Evolutionary conservation across 2,329 filamentous ascomycete genomes (phyloP).

Genomic region (Acephala macrosclerotiorum): DNA sequence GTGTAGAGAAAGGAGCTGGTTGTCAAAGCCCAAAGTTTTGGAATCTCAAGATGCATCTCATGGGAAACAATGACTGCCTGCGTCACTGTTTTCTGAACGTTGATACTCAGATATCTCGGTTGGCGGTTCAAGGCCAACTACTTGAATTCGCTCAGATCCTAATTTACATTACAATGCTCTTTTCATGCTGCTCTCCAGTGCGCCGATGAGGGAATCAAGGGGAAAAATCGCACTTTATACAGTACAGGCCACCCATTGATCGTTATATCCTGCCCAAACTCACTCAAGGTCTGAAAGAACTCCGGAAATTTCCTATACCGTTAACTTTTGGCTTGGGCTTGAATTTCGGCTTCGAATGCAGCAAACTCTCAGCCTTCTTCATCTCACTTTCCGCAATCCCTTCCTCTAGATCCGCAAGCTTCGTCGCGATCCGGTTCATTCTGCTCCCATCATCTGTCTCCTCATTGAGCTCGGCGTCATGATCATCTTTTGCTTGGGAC

Average conservation of each 20-base stretch:
- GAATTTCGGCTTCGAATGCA: conserved; percentile 35
- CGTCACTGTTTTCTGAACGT: too few relatives aligned
- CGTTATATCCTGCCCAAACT: conserved; percentile 3
- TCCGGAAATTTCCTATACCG: conserved; percentile 20
- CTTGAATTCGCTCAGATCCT: background rate
- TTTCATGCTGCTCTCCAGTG: background rate
- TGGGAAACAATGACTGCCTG: too few relatives aligned
- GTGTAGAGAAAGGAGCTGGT: too few relatives aligned
- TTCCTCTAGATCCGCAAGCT: conserved; percentile 39
- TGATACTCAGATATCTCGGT: too few relatives aligned
- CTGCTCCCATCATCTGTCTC: conserved; percentile 36
- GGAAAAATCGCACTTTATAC: background rate
- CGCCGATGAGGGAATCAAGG: conserved; percentile 3
- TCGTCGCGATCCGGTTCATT: conserved; percentile 32
- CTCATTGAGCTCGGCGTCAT: conserved; percentile 44
- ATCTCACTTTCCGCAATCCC: conserved; percentile 40
- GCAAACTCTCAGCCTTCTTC: conserved; percentile 36
- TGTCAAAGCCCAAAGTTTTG: too few relatives aligned
- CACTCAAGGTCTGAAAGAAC: conserved; percentile 18
- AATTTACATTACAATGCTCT: conserved; percentile 6
- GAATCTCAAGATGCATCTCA: too few relatives aligned
- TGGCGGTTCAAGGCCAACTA: background rate
- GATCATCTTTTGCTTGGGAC: conserved; percentile 47
- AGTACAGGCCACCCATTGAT: background rate
- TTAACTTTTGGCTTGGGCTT: conserved; percentile 33